A percentile compares a stretch with the other conserved stretches of the same genome.
Conservation (phyloP, 1,139 yeast species). For the Geotrichum carabidarum region DNA sequence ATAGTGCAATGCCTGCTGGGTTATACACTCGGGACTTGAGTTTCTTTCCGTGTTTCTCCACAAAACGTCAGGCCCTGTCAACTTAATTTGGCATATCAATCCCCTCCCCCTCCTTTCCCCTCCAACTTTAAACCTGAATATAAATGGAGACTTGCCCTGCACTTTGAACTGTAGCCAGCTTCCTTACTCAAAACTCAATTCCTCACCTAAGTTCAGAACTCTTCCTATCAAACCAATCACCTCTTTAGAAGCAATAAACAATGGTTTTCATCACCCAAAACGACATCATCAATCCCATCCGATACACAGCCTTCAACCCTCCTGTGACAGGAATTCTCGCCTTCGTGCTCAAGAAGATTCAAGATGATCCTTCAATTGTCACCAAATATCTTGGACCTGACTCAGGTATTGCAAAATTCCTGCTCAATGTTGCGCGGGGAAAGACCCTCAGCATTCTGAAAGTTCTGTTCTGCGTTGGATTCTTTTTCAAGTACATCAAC, state of each 20-base stretch:
- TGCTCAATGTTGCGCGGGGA: slow-evolving; percentile 3
- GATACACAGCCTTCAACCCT: slow-evolving; percentile 14
- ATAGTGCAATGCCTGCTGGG: no score
- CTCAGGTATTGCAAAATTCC: not conserved
- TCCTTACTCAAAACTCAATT: no score
- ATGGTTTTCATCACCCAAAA: slow-evolving; percentile 13
- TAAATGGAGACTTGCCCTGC: no score
- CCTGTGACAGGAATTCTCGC: slow-evolving; percentile 8
- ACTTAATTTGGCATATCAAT: no score
- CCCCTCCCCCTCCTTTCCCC: no score
- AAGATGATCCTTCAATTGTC: slow-evolving; percentile 1
- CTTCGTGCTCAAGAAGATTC: not conserved
- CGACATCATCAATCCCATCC: slow-evolving; percentile 12
- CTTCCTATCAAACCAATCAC: no score
- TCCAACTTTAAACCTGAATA: no score
- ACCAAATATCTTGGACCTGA: not conserved
- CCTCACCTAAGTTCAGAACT: no score
- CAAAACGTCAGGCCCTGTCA: no score
- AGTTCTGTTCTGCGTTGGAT: slow-evolving; percentile 2
- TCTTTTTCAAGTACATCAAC: slow-evolving; percentile 11
- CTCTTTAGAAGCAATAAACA: not conserved
- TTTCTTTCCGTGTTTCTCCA: no score
- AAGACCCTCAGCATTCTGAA: not conserved
- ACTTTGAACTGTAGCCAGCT: no score
- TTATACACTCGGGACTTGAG: no score